Base-by-base conservation (phyloP, 2,329 filamentous ascomycete species). In the Diaporthe citrichinensis region DNA sequence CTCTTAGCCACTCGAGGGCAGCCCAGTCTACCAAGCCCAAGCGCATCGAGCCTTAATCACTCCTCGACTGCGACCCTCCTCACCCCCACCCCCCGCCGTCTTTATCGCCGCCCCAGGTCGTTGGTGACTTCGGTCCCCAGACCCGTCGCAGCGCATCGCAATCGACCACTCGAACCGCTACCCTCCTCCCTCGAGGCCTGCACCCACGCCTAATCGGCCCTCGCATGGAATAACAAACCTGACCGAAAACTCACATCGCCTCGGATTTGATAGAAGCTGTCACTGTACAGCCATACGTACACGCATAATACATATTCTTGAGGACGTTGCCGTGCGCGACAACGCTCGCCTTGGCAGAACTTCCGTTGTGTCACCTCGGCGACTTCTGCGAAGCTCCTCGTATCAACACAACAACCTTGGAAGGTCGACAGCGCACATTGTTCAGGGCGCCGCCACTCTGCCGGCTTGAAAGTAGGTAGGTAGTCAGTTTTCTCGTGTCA, bases 301-400 rank as follows among this genome's bases (percentile, higher is more conserved):
- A 41, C 72, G 25, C 71, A 53, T 41, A 61, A 73, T 53, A 72
- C 41, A 53, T 28, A 57, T 51, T 59, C 41, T 34, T 59, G 53
- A 65, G 39, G 55, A 36, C 53, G 62, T 67, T 65, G 57, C 34
- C 55, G 72, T 73, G 74, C 71, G 61, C 71, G 44, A 71, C 55
- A 51, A 73, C 55, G 49, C 55, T 68, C 68, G 25, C 53, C 57
- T 71, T 58, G 74, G 71, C 74, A 67, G 51, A 44, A 49, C 20
- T 15, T 57, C 59, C 39, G 49, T 57, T 72, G 74, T 72, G 68
- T 75, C 51, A 75, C 74, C 74, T 75, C 46, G 68, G 51, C 74
- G 58, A 51, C 57, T 49, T 46, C 68, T 67, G 68, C 44, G 73
- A 71, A 73, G 71, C 71, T 65, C 71, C 71, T 73, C 58, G 58